Evolutionary conservation across 1,139 yeast species (phyloP).

Genomic region (Debaryomyces sp.): DNA sequence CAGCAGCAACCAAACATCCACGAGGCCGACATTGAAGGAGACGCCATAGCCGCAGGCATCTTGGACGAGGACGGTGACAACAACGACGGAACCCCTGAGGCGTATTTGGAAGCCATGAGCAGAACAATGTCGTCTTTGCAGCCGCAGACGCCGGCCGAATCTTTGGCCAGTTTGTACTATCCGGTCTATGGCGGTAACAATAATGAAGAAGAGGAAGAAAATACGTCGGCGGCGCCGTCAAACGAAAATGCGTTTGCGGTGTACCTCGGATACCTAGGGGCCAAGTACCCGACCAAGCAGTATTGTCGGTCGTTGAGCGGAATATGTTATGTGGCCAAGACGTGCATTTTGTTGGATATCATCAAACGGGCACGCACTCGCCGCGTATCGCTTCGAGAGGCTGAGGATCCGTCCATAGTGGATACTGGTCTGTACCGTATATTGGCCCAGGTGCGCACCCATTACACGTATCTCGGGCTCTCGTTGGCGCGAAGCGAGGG

Average conservation of each 20-base stretch:
- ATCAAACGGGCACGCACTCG: neutral
- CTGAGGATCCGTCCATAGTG: neutral
- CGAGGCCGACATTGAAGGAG: neutral
- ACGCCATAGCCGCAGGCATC: neutral
- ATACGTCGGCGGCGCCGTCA: no score
- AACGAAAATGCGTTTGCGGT: neutral
- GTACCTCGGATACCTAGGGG: neutral
- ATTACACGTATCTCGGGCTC: neutral
- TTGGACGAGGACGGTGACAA: neutral
- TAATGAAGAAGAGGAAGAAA: neutral
- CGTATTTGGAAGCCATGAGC: neutral
- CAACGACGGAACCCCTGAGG: neutral
- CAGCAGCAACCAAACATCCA: no score
- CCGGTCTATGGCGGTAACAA: neutral
- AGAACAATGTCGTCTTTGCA: no score
- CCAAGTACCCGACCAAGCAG: neutral
- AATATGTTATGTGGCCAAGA: neutral
- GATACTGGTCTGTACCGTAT: neutral
- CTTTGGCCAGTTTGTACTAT: neutral
- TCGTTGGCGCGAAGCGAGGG: neutral
- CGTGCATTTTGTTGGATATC: neutral
- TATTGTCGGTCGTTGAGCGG: neutral
- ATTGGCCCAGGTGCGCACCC: neutral
- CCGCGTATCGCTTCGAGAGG: neutral
- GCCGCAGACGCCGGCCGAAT: no score